Evolutionary conservation across 1,284 basidiomycete species (phyloP), one percentile per base, ranked within the genome.

Genomic region (Cryptococcus hybrid): DNA sequence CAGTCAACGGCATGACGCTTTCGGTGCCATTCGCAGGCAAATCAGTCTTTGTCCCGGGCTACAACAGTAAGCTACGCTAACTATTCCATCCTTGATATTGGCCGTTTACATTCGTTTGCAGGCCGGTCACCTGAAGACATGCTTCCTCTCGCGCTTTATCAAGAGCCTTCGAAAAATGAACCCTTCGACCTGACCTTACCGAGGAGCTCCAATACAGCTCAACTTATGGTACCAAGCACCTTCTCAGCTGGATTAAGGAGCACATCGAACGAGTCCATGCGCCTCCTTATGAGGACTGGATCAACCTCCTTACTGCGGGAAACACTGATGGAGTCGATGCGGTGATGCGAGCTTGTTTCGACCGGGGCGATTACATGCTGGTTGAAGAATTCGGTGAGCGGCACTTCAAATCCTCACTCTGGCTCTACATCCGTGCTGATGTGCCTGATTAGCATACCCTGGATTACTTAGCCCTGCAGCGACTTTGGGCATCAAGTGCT

Each of bases 401-500:
- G 15, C 24, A 24, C 24, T 24, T 24, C 24, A 24, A 24, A 24
- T 24, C 3, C 24, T 9, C 24, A 24, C 6, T 15, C 11, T 4
- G 11, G 1, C 24, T 42, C 1, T 24, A 24, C 24, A 3, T 24
- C 24, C 24, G 24, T 24, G 24, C 24, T 24, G 24, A 24, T 24
- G 24, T 24, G 24, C 1, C 18, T 12, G 7, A 4, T 18, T 51
- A 68, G 70, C 68, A 0, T 90, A 88, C 68, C 85, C 87, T 2
- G 85, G 81, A 42, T 79, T 82, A 0, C 51, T 84, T 1, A 75
- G 78, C 5, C 67, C 76, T 9, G 77, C 79, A 42, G 57, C 67
- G 34, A 85, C 88, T 3, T 78, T 79, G 57, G 82, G 81, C 34
- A 73, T 87, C 38, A 74, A 74, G 18, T 77, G 84, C 11, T 80